Evolutionary conservation across 441 rosid species (phyloP).

Genomic region (Corymbia calophylla): DNA sequence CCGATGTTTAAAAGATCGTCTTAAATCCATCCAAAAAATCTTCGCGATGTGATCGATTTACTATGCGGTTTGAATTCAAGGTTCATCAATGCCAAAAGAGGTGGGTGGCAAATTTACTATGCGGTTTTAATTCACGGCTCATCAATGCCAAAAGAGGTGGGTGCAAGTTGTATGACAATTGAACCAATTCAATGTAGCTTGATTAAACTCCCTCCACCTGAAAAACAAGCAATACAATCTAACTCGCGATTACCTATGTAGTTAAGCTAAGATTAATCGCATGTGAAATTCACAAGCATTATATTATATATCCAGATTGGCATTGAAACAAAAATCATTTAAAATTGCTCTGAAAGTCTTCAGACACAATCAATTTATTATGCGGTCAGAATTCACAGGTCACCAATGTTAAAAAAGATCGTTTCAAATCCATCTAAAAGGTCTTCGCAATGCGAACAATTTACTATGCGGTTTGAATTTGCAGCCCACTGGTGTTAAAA

Average conservation of each 20-base stretch:
- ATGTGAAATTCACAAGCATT: no score
- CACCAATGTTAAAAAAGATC: accelerated
- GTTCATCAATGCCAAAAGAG: background rate
- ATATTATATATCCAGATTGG: no score
- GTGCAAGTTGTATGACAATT: no score
- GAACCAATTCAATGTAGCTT: no score
- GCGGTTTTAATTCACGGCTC: background rate
- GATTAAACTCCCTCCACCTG: no score
- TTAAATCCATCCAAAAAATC: background rate
- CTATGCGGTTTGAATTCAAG: background rate
- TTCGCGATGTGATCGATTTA: background rate
- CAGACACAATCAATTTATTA: background rate
- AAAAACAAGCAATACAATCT: no score
- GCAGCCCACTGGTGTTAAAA: background rate
- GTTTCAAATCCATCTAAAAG: background rate
- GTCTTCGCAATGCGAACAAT: background rate
- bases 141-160: no score
- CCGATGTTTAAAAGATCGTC: accelerated
- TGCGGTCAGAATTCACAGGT: background rate
- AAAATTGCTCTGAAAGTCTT: background rate
- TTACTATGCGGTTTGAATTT: no score
- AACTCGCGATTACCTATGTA: no score
- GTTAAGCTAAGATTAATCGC: no score
- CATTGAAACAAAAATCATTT: background rate
- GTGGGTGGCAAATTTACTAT: no score